Evolutionary conservation across 768 basidiomycete genomes (phyloP).

Genomic region (Russula virescens): DNA sequence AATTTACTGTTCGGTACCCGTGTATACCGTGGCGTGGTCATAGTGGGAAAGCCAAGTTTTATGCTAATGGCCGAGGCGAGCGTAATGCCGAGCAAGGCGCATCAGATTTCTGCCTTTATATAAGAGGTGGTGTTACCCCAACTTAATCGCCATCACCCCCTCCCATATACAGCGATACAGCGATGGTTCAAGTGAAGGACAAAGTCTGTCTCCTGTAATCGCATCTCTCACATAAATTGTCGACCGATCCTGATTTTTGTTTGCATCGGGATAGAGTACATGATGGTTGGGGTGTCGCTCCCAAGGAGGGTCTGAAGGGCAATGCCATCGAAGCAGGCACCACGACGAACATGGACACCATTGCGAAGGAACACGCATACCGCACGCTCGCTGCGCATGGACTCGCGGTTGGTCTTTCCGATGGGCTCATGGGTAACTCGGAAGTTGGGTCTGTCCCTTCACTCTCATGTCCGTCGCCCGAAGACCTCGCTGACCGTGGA

Average conservation of each 20-base stretch:
- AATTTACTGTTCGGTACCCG: too few relatives aligned
- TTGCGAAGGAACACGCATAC: constrained; percentile 69
- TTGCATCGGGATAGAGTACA: constrained; percentile 56
- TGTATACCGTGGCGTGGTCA: too few relatives aligned
- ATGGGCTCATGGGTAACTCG: constrained; percentile 96
- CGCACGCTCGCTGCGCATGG: constrained; percentile 79
- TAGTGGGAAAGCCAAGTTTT: not conserved
- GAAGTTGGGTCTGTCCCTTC: constrained; percentile 76
- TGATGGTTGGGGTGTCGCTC: constrained; percentile 91
- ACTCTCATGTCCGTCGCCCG: constrained; percentile 4
- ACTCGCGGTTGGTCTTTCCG: constrained; percentile 85
- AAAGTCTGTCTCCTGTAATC: constrained; percentile 85
- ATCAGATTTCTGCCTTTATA: not conserved
- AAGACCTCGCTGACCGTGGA: constrained; percentile 7
- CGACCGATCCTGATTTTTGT: not conserved
- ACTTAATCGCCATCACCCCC: not conserved
- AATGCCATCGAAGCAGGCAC: constrained; percentile 82
- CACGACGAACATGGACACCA: constrained; percentile 86
- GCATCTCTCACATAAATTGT: not conserved
- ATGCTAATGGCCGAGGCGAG: not conserved
- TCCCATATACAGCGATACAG: too few relatives aligned
- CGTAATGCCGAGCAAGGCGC: not conserved
- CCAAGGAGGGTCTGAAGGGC: constrained; percentile 64
- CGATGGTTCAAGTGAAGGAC: constrained; percentile 60
- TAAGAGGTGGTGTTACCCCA: not conserved